Evolutionary conservation across 148 eudicot genomes (phyloP).

Genomic region (Camellia lanceoleosa): DNA sequence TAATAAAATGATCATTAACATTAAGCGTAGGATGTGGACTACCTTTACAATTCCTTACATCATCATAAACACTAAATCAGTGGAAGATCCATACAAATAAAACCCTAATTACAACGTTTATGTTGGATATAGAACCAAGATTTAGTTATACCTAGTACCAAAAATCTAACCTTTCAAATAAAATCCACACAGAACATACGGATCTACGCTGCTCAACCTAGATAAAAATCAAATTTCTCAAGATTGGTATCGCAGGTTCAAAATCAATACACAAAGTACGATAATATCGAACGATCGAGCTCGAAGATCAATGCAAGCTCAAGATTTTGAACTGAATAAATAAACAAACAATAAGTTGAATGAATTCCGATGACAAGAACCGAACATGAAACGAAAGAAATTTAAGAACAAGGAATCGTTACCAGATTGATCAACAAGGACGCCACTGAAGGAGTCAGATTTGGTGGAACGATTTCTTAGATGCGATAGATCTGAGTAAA

Average conservation of each 20-base stretch:
- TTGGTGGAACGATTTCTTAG: neutral
- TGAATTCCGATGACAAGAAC: neutral
- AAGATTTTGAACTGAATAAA: neutral
- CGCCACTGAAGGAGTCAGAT: neutral
- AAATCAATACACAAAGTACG: neutral
- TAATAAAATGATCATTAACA: neutral
- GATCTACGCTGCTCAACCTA: neutral
- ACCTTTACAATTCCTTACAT: neutral
- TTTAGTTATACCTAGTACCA: neutral
- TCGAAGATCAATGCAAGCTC: constrained; percentile 10
- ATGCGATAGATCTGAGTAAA: constrained; percentile 7
- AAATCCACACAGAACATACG: neutral
- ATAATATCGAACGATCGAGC: neutral
- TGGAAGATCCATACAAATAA: neutral
- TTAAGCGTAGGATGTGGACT: neutral
- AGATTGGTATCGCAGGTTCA: neutral
- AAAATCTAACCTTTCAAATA: neutral
- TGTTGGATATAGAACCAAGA: neutral
- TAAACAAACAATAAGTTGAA: neutral
- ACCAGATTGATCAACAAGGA: neutral
- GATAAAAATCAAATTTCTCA: neutral
- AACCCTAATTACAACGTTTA: neutral
- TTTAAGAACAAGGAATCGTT: neutral
- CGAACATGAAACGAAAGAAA: neutral
- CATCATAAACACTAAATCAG: neutral